phyloP scores from a whole-genome alignment of 164 flowering plant species.

The Kingdonia uniflora region DNA sequence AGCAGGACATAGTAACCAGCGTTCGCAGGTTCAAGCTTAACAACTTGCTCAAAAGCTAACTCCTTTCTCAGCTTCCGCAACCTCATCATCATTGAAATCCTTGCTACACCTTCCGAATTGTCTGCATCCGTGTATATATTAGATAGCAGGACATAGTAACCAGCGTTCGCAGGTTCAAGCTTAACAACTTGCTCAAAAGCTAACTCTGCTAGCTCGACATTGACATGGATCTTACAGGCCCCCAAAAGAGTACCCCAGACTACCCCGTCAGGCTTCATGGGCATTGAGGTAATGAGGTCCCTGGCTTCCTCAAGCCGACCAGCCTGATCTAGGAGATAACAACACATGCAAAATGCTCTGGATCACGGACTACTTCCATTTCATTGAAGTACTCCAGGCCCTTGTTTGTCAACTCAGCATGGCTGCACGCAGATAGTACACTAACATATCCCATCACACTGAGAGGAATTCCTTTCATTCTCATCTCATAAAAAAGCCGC shows the following conservation, averaged over 20 bases:
- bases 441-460: conserved; percentile 56
- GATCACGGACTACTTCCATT: conserved; percentile 53
- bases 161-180: conserved; percentile 68
- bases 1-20: conserved; percentile 73
- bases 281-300: conserved; percentile 50
- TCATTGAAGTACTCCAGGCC: conserved; percentile 46
- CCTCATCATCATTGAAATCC: conserved; percentile 59
- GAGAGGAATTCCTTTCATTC: conserved; percentile 36
- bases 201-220: conserved; percentile 63
- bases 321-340: conserved; percentile 83
- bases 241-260: conserved; percentile 91
- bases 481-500: conserved; percentile 63
- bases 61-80: conserved; percentile 63
- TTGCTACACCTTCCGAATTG: conserved; percentile 43
- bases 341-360: conserved; percentile 75
- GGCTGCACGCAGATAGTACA: conserved; percentile 80
- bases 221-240: conserved; percentile 67
- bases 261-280: conserved; percentile 64
- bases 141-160: conserved; percentile 71
- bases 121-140: conserved; percentile 54
- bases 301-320: conserved; percentile 57
- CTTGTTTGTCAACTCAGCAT: conserved; percentile 64
- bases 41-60: conserved; percentile 48
- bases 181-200: conserved; percentile 53
- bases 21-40: conserved; percentile 63